Conservation (phyloP, 129 eudicot genomes). For the Helichrysum umbraculigerum region DNA sequence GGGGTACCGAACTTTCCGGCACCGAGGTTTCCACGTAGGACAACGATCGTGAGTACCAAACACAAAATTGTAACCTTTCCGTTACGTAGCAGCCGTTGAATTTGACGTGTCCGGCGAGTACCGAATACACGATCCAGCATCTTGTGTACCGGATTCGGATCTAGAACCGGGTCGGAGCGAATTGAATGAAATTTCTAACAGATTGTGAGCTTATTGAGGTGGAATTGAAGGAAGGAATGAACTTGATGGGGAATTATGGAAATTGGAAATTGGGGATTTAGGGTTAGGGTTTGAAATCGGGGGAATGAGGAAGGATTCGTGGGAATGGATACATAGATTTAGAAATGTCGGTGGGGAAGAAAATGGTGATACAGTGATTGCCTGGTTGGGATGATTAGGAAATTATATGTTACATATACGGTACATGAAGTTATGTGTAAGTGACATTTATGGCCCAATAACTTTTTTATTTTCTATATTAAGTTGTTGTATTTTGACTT, state of each 20-base stretch:
- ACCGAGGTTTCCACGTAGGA: constrained; percentile 68
- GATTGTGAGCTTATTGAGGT: background rate
- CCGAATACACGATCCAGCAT: constrained; percentile 60
- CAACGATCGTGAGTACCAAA: constrained; percentile 58
- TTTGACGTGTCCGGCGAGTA: constrained; percentile 57
- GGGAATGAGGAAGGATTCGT: background rate
- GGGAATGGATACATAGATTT: constrained; percentile 16
- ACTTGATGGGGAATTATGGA: background rate
- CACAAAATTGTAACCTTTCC: constrained; percentile 74
- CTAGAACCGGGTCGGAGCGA: constrained; percentile 14
- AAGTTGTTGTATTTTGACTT: no score
- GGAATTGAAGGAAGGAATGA: background rate
- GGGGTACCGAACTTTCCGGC: constrained; percentile 91
- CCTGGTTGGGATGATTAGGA: constrained; percentile 32
- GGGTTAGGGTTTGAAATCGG: constrained; percentile 5
- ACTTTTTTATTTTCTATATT: background rate
- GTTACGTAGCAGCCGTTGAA: constrained; percentile 50
- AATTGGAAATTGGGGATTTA: background rate
- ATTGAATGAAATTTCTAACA: background rate
- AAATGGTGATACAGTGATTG: constrained; percentile 29
- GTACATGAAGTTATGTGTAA: constrained; percentile 10
- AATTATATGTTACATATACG: background rate
- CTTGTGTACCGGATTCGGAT: constrained; percentile 1
- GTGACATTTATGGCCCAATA: background rate
- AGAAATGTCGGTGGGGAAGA: constrained; percentile 42